phyloP scores from a whole-genome alignment of 2,329 filamentous ascomycete species.

The Fusarium sp. region DNA sequence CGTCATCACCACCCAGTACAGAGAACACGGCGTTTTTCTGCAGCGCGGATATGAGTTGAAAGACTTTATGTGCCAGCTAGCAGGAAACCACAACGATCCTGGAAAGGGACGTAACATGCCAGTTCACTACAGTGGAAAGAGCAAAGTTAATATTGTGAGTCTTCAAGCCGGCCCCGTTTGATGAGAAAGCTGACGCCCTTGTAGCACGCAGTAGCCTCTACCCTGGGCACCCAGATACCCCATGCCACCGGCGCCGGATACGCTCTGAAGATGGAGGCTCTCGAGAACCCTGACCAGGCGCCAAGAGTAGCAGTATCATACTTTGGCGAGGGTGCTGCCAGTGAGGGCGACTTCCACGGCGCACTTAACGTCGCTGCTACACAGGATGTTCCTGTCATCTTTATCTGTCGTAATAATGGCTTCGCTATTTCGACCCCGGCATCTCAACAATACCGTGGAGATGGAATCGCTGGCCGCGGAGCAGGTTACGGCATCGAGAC shows the following conservation, averaged over 20 bases:
- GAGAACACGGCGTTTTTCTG: conserved; percentile 86
- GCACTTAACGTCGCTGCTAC: conserved; percentile 87
- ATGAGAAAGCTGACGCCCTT: background rate
- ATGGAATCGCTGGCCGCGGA: conserved; percentile 83
- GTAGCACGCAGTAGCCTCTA: conserved; percentile 80
- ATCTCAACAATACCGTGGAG: conserved; percentile 84
- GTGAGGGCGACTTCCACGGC: conserved; percentile 87
- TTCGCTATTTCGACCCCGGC: conserved; percentile 87
- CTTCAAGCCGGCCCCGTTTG: background rate
- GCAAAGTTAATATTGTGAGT: conserved; percentile 78
- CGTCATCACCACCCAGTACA: conserved; percentile 89
- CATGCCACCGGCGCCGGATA: conserved; percentile 85
- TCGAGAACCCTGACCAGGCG: conserved; percentile 71
- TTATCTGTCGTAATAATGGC: conserved; percentile 88
- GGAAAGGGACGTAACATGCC: conserved; percentile 91
- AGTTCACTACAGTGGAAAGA: conserved; percentile 84
- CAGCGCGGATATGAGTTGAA: conserved; percentile 86
- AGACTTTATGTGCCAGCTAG: conserved; percentile 92
- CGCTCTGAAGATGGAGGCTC: conserved; percentile 79
- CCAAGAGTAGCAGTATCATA: conserved; percentile 79
- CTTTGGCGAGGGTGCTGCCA: conserved; percentile 87
- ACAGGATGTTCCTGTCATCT: conserved; percentile 80
- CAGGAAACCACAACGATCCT: conserved; percentile 81
- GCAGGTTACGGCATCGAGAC: conserved; percentile 88
- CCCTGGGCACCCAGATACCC: conserved; percentile 84